Evolutionary conservation across 345 rosid species (phyloP), one percentile per base, ranked within the genome.

Genomic region (Draba incana): DNA sequence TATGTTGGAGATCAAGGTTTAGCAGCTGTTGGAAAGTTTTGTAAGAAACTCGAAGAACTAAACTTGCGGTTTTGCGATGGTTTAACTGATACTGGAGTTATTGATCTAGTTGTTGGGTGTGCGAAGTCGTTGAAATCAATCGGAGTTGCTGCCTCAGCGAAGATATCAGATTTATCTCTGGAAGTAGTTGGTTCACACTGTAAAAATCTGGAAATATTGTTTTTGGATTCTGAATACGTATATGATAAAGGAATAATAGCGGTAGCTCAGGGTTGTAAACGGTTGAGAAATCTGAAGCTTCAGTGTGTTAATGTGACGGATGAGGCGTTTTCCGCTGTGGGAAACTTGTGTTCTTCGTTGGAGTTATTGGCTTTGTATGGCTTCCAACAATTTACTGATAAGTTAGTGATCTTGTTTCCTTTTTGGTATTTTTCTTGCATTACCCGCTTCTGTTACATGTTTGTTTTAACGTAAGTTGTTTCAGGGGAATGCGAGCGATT

Each of bases 51-150:
- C 20, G 88, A 84, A 78, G 87, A 84, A 47, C 66, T 93, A 68
- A 90, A 87, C 72, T 75, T 93, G 77, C 86, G 88, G n/a, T 90
- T 88, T 77, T 93, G 97, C 58, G 97, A 93, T 76, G 90, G 92
- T 62, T 81, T 90, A 73, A 93, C 87, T 11, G 98, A 90, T 68
- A 62, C 57, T 13, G 96, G 98, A 50, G 67, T 90, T 84, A 77
- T 85, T 63, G 82, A 85, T 57, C 78, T 90, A 68, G 86, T 83
- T 52, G 37, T 69, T 64, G 86, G 87, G 20, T 77, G 89, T 66
- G 88, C 90, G 42, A 86, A 78, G 74, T 81, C 92, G 25, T 68
- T 93, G 35, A 88, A 88, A 77, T 84, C 94, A 41, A 78, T 93
- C 10, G 86, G 89, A 62, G 71, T 90, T 75, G 98, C 98, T 31